These are phyloP conservation scores for Diplodia intermedia DNA, from an alignment of 2,329 filamentous ascomycete species.

Conservation along the genomic window DNA sequence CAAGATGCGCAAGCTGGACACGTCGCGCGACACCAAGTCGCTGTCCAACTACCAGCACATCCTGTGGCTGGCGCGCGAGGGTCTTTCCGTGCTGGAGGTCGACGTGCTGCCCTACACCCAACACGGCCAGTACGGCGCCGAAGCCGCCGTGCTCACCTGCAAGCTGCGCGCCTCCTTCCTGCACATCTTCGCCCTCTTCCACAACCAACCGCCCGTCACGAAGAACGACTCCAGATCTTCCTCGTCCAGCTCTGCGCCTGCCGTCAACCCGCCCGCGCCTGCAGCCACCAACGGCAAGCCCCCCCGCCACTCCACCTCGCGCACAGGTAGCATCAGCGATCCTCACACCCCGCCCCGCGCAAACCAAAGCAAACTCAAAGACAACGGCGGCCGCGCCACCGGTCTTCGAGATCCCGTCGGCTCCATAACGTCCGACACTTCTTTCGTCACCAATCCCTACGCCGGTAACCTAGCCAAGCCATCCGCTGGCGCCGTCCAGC, in stretches of 20 bases:
- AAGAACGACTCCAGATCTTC: slow-evolving; percentile 49
- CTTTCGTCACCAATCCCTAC: slow-evolving; percentile 60
- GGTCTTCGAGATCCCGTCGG: slow-evolving; percentile 57
- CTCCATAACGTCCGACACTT: slow-evolving; percentile 58
- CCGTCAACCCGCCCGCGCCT: slow-evolving; percentile 10
- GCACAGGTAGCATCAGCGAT: slow-evolving; percentile 22
- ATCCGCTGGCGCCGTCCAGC: slow-evolving; percentile 37
- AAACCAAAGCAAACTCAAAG: slow-evolving; percentile 30
- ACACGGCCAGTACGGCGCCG: slow-evolving; percentile 75
- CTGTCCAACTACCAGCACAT: slow-evolving; percentile 89
- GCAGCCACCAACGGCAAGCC: background rate
- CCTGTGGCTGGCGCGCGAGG: slow-evolving; percentile 93
- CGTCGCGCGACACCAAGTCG: slow-evolving; percentile 77
- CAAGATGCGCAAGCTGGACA: slow-evolving; percentile 82
- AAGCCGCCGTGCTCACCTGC: slow-evolving; percentile 87
- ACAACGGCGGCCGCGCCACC: slow-evolving; percentile 43
- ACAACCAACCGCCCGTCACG: slow-evolving; percentile 80
- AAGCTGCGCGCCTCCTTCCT: slow-evolving; percentile 95
- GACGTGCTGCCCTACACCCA: slow-evolving; percentile 77
- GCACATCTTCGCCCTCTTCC: slow-evolving; percentile 95
- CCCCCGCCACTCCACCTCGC: slow-evolving; percentile 6
- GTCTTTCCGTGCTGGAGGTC: slow-evolving; percentile 81
- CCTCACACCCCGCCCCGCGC: slow-evolving; percentile 27
- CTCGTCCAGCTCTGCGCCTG: background rate
- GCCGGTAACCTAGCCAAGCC: slow-evolving; percentile 45